Evolutionary conservation across 1,284 basidiomycete genomes (phyloP).

Genomic region (Cryptococcus hybrid): DNA sequence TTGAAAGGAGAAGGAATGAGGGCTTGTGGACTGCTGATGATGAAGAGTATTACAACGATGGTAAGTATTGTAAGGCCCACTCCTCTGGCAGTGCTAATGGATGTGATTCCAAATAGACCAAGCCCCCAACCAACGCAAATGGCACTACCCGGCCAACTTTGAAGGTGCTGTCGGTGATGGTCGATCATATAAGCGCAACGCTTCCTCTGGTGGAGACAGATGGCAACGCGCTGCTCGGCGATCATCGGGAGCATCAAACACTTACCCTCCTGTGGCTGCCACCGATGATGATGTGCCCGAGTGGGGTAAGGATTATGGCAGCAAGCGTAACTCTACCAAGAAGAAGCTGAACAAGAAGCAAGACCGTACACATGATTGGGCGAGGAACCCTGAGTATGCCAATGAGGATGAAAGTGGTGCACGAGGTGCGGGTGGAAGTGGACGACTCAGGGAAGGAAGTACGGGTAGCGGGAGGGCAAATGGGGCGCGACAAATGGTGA

Average conservation of each 20-base stretch:
- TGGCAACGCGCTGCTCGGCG: constrained; percentile 1
- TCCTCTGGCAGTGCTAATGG: not conserved
- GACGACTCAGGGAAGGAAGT: not conserved
- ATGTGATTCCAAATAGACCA: constrained; percentile 20
- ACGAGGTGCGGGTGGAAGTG: not conserved
- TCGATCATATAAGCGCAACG: constrained; percentile 19
- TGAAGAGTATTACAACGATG: constrained; percentile 49
- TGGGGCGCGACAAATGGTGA: constrained; percentile 11
- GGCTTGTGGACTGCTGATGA: constrained; percentile 46
- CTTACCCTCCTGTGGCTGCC: constrained; percentile 34
- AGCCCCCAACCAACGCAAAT: constrained; percentile 49
- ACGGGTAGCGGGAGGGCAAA: not conserved
- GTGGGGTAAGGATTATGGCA: constrained; percentile 51
- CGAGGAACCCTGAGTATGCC: constrained; percentile 10
- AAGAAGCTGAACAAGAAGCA: constrained; percentile 6
- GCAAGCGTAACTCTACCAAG: constrained; percentile 27
- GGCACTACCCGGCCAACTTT: constrained; percentile 53
- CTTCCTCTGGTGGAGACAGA: constrained; percentile 27
- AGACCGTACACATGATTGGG: constrained; percentile 12
- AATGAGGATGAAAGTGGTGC: not conserved
- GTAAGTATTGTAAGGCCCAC: constrained; percentile 17
- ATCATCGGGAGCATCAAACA: constrained; percentile 9
- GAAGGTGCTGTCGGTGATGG: constrained; percentile 43
- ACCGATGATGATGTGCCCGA: constrained; percentile 50
- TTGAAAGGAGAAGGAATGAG: constrained; percentile 31